Conservation (phyloP, 2,329 filamentous ascomycete species). For the Pezicula radicicola region DNA sequence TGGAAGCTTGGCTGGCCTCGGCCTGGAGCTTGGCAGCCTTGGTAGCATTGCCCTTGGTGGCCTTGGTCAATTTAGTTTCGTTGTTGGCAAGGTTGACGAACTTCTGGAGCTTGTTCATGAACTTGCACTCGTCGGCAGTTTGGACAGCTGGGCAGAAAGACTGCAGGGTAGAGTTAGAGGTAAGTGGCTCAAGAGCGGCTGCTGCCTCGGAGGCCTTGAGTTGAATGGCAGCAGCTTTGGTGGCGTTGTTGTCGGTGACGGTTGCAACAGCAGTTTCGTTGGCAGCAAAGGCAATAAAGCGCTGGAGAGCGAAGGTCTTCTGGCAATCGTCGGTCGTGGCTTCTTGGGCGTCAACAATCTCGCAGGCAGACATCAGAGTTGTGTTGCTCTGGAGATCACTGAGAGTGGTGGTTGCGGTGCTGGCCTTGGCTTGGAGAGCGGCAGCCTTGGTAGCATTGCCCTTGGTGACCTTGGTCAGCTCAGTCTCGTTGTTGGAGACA, state of each 20-base stretch:
- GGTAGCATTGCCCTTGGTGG: conserved; percentile 29
- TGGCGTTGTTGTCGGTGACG: conserved; percentile 28
- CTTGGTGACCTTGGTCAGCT: conserved; percentile 26
- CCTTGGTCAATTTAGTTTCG: conserved; percentile 21
- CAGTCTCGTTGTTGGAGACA: conserved; percentile 25
- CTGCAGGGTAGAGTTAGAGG: conserved; percentile 30
- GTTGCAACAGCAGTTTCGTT: conserved; percentile 29
- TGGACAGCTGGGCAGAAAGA: conserved; percentile 24
- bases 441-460: conserved; percentile 29
- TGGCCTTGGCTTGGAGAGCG: conserved; percentile 28
- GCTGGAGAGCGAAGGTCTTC: conserved; percentile 23
- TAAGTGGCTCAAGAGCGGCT: conserved; percentile 22
- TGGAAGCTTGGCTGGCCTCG: conserved; percentile 18
- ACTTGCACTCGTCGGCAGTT: conserved; percentile 21
- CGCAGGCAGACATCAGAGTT: conserved; percentile 6
- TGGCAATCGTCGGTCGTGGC: conserved; percentile 21
- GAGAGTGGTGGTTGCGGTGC: conserved; percentile 21
- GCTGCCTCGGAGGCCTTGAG: conserved; percentile 25
- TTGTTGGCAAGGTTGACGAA: conserved; percentile 24
- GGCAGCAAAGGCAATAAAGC: conserved; percentile 23
- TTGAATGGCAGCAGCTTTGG: conserved; percentile 29
- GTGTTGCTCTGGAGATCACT: conserved; percentile 6
- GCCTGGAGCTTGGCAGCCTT: conserved; percentile 30
- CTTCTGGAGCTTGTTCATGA: conserved; percentile 19
- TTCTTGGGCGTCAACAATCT: neutral